Evolutionary conservation across 176 grass and related monocot genomes (phyloP), one percentile per base, ranked within the genome.

Genomic region (Oryza meyeriana): DNA sequence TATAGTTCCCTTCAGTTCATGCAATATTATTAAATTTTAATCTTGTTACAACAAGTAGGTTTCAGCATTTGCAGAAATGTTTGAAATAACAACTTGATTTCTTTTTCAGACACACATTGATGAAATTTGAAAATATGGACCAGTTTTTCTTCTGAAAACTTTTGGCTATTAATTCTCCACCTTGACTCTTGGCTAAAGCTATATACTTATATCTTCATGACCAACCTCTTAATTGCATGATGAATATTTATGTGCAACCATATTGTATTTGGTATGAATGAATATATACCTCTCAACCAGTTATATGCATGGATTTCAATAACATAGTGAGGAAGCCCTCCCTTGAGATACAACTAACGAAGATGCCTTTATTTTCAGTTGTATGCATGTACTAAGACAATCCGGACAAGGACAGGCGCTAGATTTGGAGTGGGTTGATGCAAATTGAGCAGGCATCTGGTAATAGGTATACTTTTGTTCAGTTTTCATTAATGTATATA

Each of bases 401-500:
- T 75, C 40, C 50, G 48, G 25, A 25, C 55, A 70, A 80, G 50
- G 33, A 66, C 52, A 70, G 10, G 28, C n/a, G 27, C 42, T 63
- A 30, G 5, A 38, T 57, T 81, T 89, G 78, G 64, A 58, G 27
- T 27, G 63, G 58, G 64, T 71, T 42, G 3, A 45, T 11, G 16
- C 36, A 61, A 38, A 16, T 67, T 66, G 18, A 58, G 27, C 63
- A 59, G 34, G 6, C 36, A 73, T 55, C 20, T 55, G 36, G 36
- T 78, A 86, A 4, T 4, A 66, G 57, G 35, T 48, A 71, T 32
- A 66, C 50, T 45, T 55, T 80, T 77, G 28, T 77, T 66, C 68
- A 72, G 7, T 34, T 66, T 79, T 26, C 61, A 78, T 82, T 75
- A 9, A 66, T 55, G 20, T 71, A 85, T 41, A 82, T 61, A 59